phyloP scores from a whole-genome alignment of 768 basidiomycete genomes.

The Cystofilobasidium capitatum region DNA sequence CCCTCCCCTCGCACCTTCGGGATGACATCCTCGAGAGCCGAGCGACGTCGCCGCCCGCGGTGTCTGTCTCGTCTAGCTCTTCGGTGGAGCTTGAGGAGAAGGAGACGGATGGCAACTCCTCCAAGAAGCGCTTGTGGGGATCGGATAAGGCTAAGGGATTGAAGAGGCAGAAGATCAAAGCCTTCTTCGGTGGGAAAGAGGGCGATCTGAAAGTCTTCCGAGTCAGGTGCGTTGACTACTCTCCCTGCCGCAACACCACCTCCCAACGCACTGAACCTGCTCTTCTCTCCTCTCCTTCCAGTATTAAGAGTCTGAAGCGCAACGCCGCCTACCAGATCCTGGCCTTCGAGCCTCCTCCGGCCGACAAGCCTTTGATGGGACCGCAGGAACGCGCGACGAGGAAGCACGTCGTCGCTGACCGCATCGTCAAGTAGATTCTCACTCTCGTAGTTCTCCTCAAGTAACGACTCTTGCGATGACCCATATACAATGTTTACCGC shows the following conservation, averaged over 20 bases:
- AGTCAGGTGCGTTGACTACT: not conserved
- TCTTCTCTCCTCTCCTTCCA: not conserved
- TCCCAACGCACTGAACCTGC: not conserved
- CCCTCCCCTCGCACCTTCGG: constrained; percentile 5
- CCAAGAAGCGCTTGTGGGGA: not conserved
- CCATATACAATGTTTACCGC: no score
- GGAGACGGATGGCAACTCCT: not conserved
- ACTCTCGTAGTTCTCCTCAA: not conserved
- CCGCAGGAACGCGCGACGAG: not conserved
- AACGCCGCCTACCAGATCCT: constrained; percentile 1
- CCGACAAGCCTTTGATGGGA: not conserved
- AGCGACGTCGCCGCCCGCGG: not conserved
- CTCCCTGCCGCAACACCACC: not conserved
- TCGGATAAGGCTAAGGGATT: not conserved
- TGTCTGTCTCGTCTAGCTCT: not conserved
- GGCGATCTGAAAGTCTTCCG: not conserved
- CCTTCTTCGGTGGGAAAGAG: not conserved
- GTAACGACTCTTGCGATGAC: no score
- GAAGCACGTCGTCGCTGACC: not conserved
- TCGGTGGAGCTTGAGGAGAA: no score
- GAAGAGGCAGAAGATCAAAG: not conserved
- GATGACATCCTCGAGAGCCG: not conserved
- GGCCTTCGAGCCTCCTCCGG: not conserved
- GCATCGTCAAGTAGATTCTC: not conserved
- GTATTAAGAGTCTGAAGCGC: not conserved